Percentiles rank a stretch among this genome's conserved stretches.
Conservation (phyloP, 2,329 filamentous ascomycete genomes). For the Colletotrichum cordylinicola region DNA sequence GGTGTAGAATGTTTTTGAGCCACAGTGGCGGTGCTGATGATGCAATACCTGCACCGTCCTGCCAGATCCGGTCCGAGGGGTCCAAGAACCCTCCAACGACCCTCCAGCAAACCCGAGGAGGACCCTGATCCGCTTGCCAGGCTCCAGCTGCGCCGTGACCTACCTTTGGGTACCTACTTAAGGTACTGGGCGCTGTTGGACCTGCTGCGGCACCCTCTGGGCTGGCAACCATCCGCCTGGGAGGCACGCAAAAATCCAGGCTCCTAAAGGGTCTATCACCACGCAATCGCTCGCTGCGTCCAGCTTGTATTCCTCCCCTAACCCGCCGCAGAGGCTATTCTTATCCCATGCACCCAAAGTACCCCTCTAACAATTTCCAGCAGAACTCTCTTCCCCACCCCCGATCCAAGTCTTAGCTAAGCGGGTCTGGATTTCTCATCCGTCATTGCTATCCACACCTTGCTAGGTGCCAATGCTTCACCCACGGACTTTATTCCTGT, state of each 20-base stretch:
- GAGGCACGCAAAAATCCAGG: neutral
- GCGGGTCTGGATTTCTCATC: conserved; percentile 11
- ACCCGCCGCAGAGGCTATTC: neutral
- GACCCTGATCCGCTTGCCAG: conserved; percentile 8
- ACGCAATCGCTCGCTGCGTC: neutral
- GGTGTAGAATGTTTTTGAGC: conserved; percentile 25
- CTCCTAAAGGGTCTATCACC: neutral
- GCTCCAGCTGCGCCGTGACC: neutral
- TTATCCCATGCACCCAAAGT: neutral
- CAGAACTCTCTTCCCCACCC: neutral
- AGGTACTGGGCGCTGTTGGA: neutral
- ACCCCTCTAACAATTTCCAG: conserved; percentile 9
- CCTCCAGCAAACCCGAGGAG: neutral
- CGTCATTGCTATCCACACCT: conserved; percentile 1
- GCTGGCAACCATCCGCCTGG: neutral
- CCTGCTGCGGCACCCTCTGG: neutral
- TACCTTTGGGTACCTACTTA: neutral
- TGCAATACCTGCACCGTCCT: conserved; percentile 11
- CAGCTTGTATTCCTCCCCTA: neutral
- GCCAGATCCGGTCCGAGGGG: conserved; percentile 10
- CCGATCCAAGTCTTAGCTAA: neutral
- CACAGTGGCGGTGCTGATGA: conserved; percentile 26
- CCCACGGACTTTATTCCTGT: neutral
- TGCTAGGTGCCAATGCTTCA: neutral
- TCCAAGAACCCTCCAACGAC: neutral